phyloP scores from a whole-genome alignment of 2,329 filamentous ascomycete genomes.

The Fusarium sp. region DNA sequence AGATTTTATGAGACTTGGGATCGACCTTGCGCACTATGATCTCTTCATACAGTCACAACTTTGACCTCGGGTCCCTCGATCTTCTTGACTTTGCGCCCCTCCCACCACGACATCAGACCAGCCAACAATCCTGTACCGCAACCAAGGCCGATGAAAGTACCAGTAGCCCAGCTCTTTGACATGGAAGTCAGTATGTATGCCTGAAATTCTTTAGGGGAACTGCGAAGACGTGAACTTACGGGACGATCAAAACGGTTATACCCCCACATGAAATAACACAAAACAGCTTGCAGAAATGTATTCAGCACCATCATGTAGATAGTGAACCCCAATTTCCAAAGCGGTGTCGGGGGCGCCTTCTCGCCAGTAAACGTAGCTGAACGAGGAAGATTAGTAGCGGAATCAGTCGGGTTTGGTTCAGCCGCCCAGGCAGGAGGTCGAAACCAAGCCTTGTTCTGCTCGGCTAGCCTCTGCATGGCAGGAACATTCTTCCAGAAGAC shows the following conservation, averaged over 20 bases:
- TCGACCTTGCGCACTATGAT: background rate
- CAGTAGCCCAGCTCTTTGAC: background rate
- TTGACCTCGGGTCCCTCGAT: background rate
- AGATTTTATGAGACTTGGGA: background rate
- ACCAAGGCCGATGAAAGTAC: background rate
- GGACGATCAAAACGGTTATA: slow-evolving; percentile 2
- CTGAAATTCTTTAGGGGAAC: too few species aligned
- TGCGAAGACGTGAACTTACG: background rate
- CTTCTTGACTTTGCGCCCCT: slow-evolving; percentile 3
- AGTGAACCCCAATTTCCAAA: background rate
- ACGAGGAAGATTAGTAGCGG: background rate
- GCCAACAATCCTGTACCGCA: background rate
- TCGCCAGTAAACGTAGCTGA: background rate
- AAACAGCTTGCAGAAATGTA: background rate
- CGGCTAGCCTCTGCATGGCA: background rate
- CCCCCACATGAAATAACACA: slow-evolving; percentile 2
- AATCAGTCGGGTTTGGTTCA: background rate
- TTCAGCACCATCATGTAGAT: slow-evolving; percentile 8
- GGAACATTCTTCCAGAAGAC: background rate
- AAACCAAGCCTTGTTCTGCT: slow-evolving; percentile 6
- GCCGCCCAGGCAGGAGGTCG: background rate
- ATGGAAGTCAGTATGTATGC: background rate
- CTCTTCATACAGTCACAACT: background rate
- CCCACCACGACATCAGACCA: slow-evolving; percentile 7
- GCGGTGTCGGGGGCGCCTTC: background rate